Base-by-base conservation (phyloP, 768 basidiomycete species). In the Podaxis sp. region DNA sequence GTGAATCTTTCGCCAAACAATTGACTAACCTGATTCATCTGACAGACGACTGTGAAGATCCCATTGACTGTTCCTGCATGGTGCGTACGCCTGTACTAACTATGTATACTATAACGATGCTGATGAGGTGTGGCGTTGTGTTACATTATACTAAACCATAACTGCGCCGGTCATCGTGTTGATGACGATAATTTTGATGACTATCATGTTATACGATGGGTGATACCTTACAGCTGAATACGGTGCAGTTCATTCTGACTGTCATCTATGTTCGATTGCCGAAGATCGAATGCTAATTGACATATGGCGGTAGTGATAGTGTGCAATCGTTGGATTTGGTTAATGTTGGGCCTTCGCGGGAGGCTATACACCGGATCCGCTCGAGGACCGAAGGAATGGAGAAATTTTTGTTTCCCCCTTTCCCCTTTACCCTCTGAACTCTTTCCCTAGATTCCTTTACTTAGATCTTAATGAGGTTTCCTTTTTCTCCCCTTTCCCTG, bases 11-110 rank as follows among this genome's bases (percentile, higher is more conserved):
- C 9, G 6, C 3, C 40, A n/a, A n/a, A n/a, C 44, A 46, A 8
- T 19, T 0, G 44, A 46, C 44, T 46, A 46, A 46, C 44, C 15
- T 46, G 6, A 46, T 40, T 63, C 26, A n/a, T 42, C n/a, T 48
- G n/a, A 62, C 57, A 89, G 87, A 87, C 85, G 19, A 86, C 84
- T 36, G 93, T 95, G 64, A 89, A 84, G 77, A 95, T 95, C 61
- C 93, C 93, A 1, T 75, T 95, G 48, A 88, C 88, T 2, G 89
- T 93, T 24, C 93, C 93, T 52, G 92, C 92, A 30, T 95, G 93
- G 71, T 93, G 66, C 26, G 59, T 63, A 26, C 26, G 2, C 2
- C 15, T n/a, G 2, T 1, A 19, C 44, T 46, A 9, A 19, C 44
- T 9, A 6, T 17, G 42, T 44, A 44, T 3, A n/a, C 12, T 33